These are phyloP conservation scores for Pyricularia sp. DNA, from an alignment of 2,329 filamentous ascomycete species.

Conservation along the genomic window DNA sequence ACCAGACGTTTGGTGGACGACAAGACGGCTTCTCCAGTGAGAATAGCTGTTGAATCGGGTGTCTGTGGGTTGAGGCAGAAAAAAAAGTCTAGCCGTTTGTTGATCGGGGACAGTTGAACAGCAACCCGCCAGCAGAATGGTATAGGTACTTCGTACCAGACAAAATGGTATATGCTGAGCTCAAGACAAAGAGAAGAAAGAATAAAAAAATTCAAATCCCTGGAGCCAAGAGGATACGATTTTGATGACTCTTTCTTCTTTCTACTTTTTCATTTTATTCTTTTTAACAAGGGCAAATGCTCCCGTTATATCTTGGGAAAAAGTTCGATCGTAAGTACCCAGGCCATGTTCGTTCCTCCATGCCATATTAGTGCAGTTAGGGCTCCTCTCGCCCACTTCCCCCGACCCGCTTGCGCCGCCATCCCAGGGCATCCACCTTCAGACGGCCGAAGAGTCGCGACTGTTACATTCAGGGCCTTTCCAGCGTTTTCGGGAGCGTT, in stretches of 20 bases:
- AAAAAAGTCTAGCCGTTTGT: not conserved
- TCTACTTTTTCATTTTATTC: not conserved
- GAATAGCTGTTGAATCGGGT: not conserved
- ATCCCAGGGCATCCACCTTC: not conserved
- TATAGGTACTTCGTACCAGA: too few relatives aligned
- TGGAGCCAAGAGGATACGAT: not conserved
- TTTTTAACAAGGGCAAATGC: not conserved
- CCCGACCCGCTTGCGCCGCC: not conserved
- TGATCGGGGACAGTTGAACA: not conserved
- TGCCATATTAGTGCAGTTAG: not conserved
- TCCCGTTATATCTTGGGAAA: not conserved
- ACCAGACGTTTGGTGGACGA: not conserved
- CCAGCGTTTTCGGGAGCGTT: not conserved
- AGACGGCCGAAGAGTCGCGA: not conserved
- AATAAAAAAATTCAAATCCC: not conserved
- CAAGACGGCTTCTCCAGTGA: not conserved
- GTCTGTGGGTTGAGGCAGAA: too few relatives aligned
- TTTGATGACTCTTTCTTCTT: not conserved
- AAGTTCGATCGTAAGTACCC: not conserved
- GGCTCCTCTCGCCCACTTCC: not conserved
- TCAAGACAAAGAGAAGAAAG: not conserved
- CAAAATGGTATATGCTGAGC: too few relatives aligned
- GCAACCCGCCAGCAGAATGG: too few relatives aligned
- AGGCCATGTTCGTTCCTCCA: not conserved
- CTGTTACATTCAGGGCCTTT: not conserved